phyloP scores from a whole-genome alignment of 2,329 filamentous ascomycete species.

The Nemania diffusa region DNA sequence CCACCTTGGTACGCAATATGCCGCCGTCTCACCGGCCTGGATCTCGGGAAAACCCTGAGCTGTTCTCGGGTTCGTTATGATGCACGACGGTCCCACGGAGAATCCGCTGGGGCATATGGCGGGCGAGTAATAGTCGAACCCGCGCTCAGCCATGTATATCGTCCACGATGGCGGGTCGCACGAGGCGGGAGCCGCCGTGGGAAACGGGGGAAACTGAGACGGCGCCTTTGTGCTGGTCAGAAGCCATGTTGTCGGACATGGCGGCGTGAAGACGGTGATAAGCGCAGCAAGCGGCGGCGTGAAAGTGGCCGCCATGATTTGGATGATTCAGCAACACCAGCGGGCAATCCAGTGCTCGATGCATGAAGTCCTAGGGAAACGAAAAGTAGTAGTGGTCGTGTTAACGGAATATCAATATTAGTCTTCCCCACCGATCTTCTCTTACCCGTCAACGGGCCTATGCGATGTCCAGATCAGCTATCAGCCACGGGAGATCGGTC shows the following conservation, averaged over 20 bases:
- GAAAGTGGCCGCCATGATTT: conserved; percentile 32
- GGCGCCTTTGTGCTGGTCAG: conserved; percentile 52
- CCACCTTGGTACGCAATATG: conserved; percentile 47
- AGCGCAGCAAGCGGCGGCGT: conserved; percentile 50
- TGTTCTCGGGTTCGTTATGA: conserved; percentile 42
- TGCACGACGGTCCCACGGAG: conserved; percentile 40
- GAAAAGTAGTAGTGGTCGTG: not conserved
- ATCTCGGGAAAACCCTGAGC: conserved; percentile 44
- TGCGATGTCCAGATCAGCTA: conserved; percentile 18
- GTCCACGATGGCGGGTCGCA: conserved; percentile 53
- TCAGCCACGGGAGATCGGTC: conserved; percentile 27
- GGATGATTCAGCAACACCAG: conserved; percentile 4
- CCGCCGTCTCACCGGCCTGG: conserved; percentile 40
- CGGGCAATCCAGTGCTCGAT: conserved; percentile 21
- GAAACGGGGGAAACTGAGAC: conserved; percentile 53
- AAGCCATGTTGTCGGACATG: conserved; percentile 55
- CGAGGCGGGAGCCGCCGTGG: conserved; percentile 39
- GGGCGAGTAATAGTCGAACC: conserved; percentile 49
- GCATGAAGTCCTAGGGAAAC: conserved; percentile 12
- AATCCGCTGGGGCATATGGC: conserved; percentile 43
- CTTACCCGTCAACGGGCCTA: not conserved
- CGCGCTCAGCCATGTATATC: conserved; percentile 49
- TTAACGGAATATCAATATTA: not conserved
- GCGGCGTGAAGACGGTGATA: conserved; percentile 55
- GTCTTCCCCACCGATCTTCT: not conserved